Evolutionary conservation across 768 basidiomycete species (phyloP), one percentile per base, ranked within the genome.

Genomic region (Boletus huronensis): DNA sequence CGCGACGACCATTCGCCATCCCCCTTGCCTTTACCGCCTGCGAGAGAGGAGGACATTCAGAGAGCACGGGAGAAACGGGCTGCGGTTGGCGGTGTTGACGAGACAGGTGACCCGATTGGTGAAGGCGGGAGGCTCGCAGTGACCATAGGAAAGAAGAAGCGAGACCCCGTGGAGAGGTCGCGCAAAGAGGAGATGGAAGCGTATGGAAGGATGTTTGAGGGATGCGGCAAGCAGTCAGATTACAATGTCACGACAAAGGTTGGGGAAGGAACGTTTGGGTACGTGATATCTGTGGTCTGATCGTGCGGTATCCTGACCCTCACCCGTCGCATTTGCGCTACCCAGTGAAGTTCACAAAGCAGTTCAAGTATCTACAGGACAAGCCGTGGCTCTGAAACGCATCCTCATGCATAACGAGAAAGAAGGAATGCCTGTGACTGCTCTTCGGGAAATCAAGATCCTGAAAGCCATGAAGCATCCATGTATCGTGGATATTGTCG

Each of bases 261-360:
- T 16, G 96, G 96, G 35, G 96, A 98, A 70, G 96, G 96, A 5
- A 98, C 96, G 26, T 98, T 98, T 70, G 96, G 95, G 88, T 92
- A 69, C 43, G 87, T 82, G 19, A 5, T 11, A n/a, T 57, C 34
- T 52, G 10, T 8, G 1, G 25, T 19, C 54, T 25, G 38, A 21
- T 47, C 48, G 9, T 57, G 40, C 23, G 23, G 26, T 53, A 25
- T 53, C 25, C 55, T 67, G 36, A 52, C 48, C 42, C 28, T 51
- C 14, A 23, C 56, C 35, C 50, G n/a, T 42, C 19, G 48, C 26
- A 13, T 44, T 46, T 32, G 16, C 44, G 31, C 49, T 58, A 43
- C 49, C 31, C 66, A 93, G 93, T 39, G 93, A 95, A 70, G 93
- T 97, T 2, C 93, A 95, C 69, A 93, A 93, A 63, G 94, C 91